Base-by-base conservation (phyloP, 2,329 filamentous ascomycete species). In the Keithomyces neogunnii region DNA sequence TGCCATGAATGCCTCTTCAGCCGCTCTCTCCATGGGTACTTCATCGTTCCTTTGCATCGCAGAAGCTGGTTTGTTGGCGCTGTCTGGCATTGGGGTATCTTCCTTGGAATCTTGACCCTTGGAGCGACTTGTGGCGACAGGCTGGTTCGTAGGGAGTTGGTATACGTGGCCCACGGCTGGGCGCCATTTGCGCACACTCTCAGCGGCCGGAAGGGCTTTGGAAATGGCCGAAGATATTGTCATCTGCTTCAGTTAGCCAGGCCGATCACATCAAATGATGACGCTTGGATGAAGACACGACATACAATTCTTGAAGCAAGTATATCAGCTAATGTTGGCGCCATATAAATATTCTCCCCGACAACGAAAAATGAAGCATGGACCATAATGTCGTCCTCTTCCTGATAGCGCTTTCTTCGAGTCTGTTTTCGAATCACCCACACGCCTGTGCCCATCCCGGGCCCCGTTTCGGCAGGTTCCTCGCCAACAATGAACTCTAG, bases 401-500 rank as follows among this genome's bases (percentile, higher is more conserved):
- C 69, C 4, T 73, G 71, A 40, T 74, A 71, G 13, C 74, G 70
- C 67, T 84, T 83, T 54, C 77, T 73, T 47, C 83, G 71, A 30
- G 76, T 81, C 67, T 86, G 83, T 70, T 86, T 86, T 60, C 81
- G 77, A 58, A 86, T 84, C 31, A 85, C 79, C 82, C 82, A 86
- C 7, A 86, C 81, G 31, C 82, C 82, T 0, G 82, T 85, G 45
- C 82, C 82, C 40, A 79, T 82, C n/a, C 80, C 80, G 0, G 80
- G 80, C 0, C 74, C 78, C 59, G 76, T 81, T 64, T 85, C 81
- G 31, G 80, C 80, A 1, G 81, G 82, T 57, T 83, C 80, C 61
- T 85, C 78, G 38, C 80, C 80, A 49, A 86, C 81, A 48, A 84
- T 73, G 62, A 82, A 86, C 67, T 86, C 83, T 46, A 85, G 70